Evolutionary conservation across 306 rosid genomes (phyloP), one percentile per base, ranked within the genome.

Genomic region (Vigna nakashimae): DNA sequence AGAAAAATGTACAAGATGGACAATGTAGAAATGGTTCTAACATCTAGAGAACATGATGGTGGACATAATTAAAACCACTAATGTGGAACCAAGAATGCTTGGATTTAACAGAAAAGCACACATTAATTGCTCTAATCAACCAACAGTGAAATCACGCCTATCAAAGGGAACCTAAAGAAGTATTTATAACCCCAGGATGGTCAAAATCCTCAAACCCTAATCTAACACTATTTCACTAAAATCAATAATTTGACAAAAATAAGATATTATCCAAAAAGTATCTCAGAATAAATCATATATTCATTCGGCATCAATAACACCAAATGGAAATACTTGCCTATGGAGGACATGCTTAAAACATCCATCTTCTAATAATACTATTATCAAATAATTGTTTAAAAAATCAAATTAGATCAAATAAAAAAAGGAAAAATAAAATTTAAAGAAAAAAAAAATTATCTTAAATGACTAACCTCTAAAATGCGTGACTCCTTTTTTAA

Each of bases 381-480:
- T 42, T 42, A 72, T 52, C 69, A 53, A 32, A 52, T 43, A 4
- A 18, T 58, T 52, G n/a, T 15, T 32, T 6, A 43, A 64, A 78
- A 9, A 63, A 40, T 58, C 24, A 69, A 38, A 49, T 58, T n/a
- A 69, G 26, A 53, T 34, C 17, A 68, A 74, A 58, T 14, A 9
- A 71, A 20, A 1, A 45, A n/a, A 8, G 1, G 2, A 2, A 12
- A 16, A 26, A 24, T 1, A 59, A 36, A 57, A 50, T 34, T 80
- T 24, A 76, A 73, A 65, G 58, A 36, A 2, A 65, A 34, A 20
- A 3, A 32, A 17, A 24, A 60, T 59, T 14, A 76, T 71, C 55
- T 66, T 38, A 70, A 86, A 76, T 16, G 40, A 71, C 85, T 71
- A 80, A 83, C 89, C 89, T 79, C 58, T 59, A 68, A 76, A 73